phyloP scores from a whole-genome alignment of 1,139 yeast species.

The Debaryomyces robertsiae region DNA sequence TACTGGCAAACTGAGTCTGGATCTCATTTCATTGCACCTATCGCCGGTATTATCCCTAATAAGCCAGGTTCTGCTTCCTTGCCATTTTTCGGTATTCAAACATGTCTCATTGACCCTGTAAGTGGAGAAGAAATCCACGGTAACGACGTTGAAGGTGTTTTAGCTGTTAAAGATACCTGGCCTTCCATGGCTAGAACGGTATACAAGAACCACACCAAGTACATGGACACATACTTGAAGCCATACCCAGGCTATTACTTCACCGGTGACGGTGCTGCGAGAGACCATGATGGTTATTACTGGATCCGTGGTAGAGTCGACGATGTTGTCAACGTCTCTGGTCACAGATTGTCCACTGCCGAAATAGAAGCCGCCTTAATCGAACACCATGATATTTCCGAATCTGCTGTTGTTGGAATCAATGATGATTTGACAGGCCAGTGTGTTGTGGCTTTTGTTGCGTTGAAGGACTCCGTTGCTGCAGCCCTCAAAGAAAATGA shows the following conservation, averaged over 20 bases:
- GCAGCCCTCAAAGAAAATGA: constrained; percentile 45
- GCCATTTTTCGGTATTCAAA: constrained; percentile 93
- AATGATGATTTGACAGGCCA: constrained; percentile 96
- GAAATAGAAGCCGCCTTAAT: constrained; percentile 93
- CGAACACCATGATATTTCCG: constrained; percentile 80
- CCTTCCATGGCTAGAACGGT: constrained; percentile 98
- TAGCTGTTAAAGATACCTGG: constrained; percentile 89
- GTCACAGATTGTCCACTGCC: constrained; percentile 95
- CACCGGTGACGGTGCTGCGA: constrained; percentile 98
- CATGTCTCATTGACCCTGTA: constrained; percentile 90
- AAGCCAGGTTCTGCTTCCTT: constrained; percentile 97
- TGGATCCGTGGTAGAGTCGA: constrained; percentile 99
- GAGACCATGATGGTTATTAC: constrained; percentile 95
- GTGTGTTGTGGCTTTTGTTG: constrained; percentile 93
- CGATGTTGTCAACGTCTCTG: constrained; percentile 96
- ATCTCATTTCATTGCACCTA: constrained; percentile 91
- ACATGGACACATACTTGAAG: constrained; percentile 88
- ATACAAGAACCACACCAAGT: constrained; percentile 87
- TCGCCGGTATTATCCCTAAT: constrained; percentile 92
- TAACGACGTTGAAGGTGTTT: constrained; percentile 94
- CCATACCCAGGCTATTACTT: constrained; percentile 97
- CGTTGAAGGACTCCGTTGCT: constrained; percentile 64
- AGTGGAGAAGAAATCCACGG: constrained; percentile 81
- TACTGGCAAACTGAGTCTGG: constrained; percentile 99
- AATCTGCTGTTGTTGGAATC: constrained; percentile 94